Evolutionary conservation across 495 filamentous ascomycete species (phyloP), one percentile per base, ranked within the genome.

Genomic region (Penicillium crystallinum): DNA sequence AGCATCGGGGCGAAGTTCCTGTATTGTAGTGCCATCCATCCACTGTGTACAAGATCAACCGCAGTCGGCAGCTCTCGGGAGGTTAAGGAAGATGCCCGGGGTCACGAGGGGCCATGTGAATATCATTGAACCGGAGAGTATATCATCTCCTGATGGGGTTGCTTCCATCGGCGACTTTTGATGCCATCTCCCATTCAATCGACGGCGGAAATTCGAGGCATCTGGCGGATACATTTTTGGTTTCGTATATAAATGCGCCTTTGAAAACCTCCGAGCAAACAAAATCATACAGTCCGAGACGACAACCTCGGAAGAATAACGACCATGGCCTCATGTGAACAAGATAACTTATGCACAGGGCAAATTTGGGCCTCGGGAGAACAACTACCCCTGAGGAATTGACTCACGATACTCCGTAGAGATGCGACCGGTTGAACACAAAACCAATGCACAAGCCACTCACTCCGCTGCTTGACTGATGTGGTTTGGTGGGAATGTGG

Each of bases 101-200:
- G 29, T 47, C 21, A 36, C 21, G 22, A 19, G 25, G 37, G 43
- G 1, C 30, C 35, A 41, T 54, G 37, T 39, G 27, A 47, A 30
- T 17, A 12, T 30, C 11, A 12, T 42, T 19, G 7, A 11, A 21
- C 22, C 31, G 37, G 44, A 46, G 19, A 35, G 46, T 48, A 30
- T 45, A 7, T 31, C 40, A 12, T 48, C 44, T 42, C 31, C 3
- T 15, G 19, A 35, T 34, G 34, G 10, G 46, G 34, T 48, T 38
- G 23, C 46, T 25, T 38, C 19, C 22, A 18, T 48, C 46, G 46
- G 46, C 34, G 34, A 48, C 15, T 48, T 48, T 48, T 11, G 4
- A 11, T 19, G 23, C 21, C 46, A 12, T 27, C 22, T 17, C 12
- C 17, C 15, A 21, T 30, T 14, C 4, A 29, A 12, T 29, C n/a